phyloP scores from a whole-genome alignment of 2,329 filamentous ascomycete species.

The Hypoxylon sp. region DNA sequence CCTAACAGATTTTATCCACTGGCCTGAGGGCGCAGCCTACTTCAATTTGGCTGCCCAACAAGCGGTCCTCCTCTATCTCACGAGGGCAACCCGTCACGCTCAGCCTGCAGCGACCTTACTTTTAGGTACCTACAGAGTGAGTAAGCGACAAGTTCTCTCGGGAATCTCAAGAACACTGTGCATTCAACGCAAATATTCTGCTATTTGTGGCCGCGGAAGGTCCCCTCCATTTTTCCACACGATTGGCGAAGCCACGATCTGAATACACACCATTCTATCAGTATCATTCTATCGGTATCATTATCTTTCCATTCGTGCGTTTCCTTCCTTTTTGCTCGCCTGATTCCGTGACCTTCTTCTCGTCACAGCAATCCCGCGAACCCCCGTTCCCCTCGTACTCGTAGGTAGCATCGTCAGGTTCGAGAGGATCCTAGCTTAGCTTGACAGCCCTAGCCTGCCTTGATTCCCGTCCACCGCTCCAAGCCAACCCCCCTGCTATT shows the following conservation, averaged over 20 bases:
- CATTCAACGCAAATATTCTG: conserved; percentile 21
- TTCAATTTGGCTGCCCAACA: conserved; percentile 41
- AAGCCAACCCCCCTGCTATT: conserved; percentile 44
- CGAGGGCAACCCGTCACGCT: conserved; percentile 45
- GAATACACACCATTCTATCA: conserved; percentile 31
- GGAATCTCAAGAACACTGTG: too few relatives aligned
- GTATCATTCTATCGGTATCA: conserved; percentile 10
- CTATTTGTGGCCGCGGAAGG: conserved; percentile 12
- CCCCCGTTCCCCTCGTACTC: conserved; percentile 29
- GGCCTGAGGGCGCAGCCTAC: conserved; percentile 32
- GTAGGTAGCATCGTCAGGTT: conserved; percentile 38
- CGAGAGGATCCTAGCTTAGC: conserved; percentile 41
- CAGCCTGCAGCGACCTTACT: conserved; percentile 36
- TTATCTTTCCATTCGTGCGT: conserved; percentile 11
- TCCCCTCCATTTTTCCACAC: conserved; percentile 11
- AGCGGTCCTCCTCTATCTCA: conserved; percentile 38
- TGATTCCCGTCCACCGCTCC: conserved; percentile 45
- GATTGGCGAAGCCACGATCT: conserved; percentile 39
- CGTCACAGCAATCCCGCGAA: conserved; percentile 30
- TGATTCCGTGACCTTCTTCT: conserved; percentile 42
- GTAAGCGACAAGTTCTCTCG: conserved; percentile 26
- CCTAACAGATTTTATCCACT: conserved; percentile 7
- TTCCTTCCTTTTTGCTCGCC: conserved; percentile 21
- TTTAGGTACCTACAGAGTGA: conserved; percentile 37
- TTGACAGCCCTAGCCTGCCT: conserved; percentile 44